Percentiles rank a stretch among this genome's conserved stretches.
phyloP scores from a whole-genome alignment of 495 filamentous ascomycete species.

The Cercophora newfieldiana region DNA sequence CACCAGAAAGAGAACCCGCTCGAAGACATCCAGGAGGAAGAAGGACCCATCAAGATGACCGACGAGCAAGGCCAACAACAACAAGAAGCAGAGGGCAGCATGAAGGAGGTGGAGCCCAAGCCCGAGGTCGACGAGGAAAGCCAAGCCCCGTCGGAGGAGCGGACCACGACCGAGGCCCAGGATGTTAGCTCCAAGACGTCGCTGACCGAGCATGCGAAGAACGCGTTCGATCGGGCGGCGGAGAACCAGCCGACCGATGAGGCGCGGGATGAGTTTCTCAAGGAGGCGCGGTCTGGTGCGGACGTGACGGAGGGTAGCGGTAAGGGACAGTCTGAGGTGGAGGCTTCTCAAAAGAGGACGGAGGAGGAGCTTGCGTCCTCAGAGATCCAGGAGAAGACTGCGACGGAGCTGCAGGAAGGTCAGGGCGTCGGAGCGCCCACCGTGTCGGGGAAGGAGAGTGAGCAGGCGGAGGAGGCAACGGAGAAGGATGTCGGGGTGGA shows the following conservation, averaged over 20 bases:
- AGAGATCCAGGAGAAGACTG: not conserved
- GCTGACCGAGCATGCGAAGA: constrained; percentile 33
- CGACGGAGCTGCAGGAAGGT: constrained; percentile 7
- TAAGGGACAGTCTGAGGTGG: not conserved
- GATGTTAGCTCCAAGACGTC: constrained; percentile 10
- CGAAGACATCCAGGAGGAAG: constrained; percentile 20
- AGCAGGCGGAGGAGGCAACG: not conserved
- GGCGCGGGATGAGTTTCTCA: constrained; percentile 28
- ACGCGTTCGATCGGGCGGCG: constrained; percentile 30
- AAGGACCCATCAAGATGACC: constrained; percentile 20
- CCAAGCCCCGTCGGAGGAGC: constrained; percentile 9
- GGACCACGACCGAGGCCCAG: constrained; percentile 5
- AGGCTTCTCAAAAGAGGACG: not conserved
- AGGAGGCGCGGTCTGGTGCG: constrained; percentile 21
- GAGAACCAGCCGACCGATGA: constrained; percentile 30
- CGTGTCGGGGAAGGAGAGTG: not conserved
- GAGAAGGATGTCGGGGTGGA: not conserved
- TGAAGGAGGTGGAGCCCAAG: constrained; percentile 20
- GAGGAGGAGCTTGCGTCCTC: not conserved
- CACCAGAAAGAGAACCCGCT: constrained; percentile 24
- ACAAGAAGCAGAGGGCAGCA: not conserved
- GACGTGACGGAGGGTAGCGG: not conserved
- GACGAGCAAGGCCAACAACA: constrained; percentile 1
- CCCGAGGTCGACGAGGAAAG: constrained; percentile 44
- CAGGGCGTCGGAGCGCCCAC: not conserved